phyloP scores from a whole-genome alignment of 768 basidiomycete species.

The Serendipita indica region DNA sequence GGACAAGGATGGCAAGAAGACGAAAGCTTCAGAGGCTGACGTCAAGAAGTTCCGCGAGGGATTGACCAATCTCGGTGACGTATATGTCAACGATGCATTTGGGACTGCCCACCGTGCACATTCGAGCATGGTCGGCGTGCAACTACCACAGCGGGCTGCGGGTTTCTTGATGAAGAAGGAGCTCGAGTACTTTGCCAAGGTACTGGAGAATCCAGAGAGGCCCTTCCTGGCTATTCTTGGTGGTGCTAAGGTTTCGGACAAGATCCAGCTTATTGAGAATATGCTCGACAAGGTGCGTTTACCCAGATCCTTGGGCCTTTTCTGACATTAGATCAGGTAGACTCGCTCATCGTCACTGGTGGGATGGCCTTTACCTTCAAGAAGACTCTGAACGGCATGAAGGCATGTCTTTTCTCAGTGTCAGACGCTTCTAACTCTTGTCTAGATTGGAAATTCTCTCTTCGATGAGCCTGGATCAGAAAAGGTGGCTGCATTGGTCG shows the following conservation, averaged over 20 bases:
- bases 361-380: constrained; percentile 99
- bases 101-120: constrained; percentile 97
- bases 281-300: constrained; percentile 81
- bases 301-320: not conserved
- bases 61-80: constrained; percentile 83
- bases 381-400: constrained; percentile 70
- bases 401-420: constrained; percentile 28
- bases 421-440: not conserved
- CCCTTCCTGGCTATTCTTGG: constrained; percentile 98
- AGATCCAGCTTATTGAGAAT: constrained; percentile 97
- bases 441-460: constrained; percentile 83
- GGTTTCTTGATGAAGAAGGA: constrained; percentile 98
- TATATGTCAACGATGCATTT: constrained; percentile 98
- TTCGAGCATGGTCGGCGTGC: constrained; percentile 95
- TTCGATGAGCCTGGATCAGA: constrained; percentile 80
- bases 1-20: constrained; percentile 88
- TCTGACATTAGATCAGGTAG: constrained; percentile 39
- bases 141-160: constrained; percentile 80
- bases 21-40: constrained; percentile 72
- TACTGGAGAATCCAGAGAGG: constrained; percentile 81
- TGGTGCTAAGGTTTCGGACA: constrained; percentile 97
- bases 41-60: constrained; percentile 75
- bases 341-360: constrained; percentile 91
- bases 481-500: constrained; percentile 69
- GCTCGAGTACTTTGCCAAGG: constrained; percentile 96